These are phyloP conservation scores for Ustilago tritici DNA, from an alignment of 1,284 basidiomycete species.

Conservation along the genomic window DNA sequence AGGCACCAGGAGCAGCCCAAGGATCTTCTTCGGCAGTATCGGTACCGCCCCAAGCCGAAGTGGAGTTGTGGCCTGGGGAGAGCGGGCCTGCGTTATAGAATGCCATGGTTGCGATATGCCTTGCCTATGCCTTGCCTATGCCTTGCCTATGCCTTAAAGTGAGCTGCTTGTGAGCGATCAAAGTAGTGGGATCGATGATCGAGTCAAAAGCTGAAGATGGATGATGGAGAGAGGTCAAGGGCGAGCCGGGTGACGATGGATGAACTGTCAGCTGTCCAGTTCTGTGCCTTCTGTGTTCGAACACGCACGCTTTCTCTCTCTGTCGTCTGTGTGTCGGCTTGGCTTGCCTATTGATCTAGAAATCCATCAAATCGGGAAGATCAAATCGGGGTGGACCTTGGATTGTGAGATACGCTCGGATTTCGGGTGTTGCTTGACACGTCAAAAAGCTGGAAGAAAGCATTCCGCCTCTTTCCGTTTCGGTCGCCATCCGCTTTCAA, in stretches of 20 bases:
- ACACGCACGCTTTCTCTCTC: slow-evolving; percentile 1
- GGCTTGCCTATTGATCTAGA: slow-evolving; percentile 12
- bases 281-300: not conserved
- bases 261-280: not conserved
- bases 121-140: too few species aligned
- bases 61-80: slow-evolving; percentile 48
- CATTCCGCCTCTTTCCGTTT: slow-evolving; percentile 2
- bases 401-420: slow-evolving; percentile 13
- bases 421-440: slow-evolving; percentile 22
- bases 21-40: slow-evolving; percentile 52
- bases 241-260: not conserved
- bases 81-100: slow-evolving; percentile 52
- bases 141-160: too few species aligned
- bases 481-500: not conserved
- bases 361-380: slow-evolving; percentile 11
- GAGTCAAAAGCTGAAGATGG: not conserved
- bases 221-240: not conserved
- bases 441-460: slow-evolving; percentile 11
- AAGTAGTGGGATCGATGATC: not conserved
- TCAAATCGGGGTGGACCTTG: slow-evolving; percentile 2
- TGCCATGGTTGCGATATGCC: slow-evolving; percentile 27
- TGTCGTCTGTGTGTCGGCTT: not conserved
- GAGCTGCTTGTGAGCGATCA: too few species aligned
- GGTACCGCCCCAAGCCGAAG: slow-evolving; percentile 51
- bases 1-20: slow-evolving; percentile 43